Percentiles rank a stretch among this genome's conserved stretches.
Evolutionary conservation across 2,329 filamentous ascomycete genomes (phyloP).

Genomic region (Epichloe elymi): DNA sequence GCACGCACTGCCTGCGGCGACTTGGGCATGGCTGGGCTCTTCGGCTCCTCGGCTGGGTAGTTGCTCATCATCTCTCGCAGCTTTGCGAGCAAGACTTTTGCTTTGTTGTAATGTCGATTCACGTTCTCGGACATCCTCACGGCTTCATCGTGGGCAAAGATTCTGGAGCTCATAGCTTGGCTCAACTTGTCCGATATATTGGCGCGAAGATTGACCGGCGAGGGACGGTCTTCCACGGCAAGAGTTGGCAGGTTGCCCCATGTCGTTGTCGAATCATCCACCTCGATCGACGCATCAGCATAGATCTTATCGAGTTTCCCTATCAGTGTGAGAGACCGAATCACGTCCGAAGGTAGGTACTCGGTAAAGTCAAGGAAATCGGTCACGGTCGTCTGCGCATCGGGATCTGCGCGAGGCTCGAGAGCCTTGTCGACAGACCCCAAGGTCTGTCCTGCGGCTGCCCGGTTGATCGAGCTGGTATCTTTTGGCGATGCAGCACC

Average conservation of each 20-base stretch:
- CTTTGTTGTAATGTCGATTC: conserved; percentile 46
- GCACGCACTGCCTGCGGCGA: conserved; percentile 40
- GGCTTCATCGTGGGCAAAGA: conserved; percentile 48
- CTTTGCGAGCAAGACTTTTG: conserved; percentile 44
- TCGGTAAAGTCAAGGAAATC: conserved; percentile 60
- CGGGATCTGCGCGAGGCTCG: conserved; percentile 45
- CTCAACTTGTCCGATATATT: conserved; percentile 46
- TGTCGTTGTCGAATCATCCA: conserved; percentile 41
- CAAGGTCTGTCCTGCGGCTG: conserved; percentile 13
- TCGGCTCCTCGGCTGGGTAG: conserved; percentile 41
- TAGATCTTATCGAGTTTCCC: conserved; percentile 50
- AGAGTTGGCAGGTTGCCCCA: conserved; percentile 44
- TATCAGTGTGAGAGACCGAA: conserved; percentile 52
- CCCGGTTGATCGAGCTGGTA: conserved; percentile 14
- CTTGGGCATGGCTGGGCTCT: conserved; percentile 36
- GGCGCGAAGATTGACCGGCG: conserved; percentile 38
- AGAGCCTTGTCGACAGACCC: conserved; percentile 29
- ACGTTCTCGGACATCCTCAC: conserved; percentile 51
- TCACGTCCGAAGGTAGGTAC: conserved; percentile 54
- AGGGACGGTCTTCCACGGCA: conserved; percentile 31
- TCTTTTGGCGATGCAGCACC: conserved; percentile 16
- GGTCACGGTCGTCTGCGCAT: conserved; percentile 55
- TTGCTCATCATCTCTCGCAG: conserved; percentile 47
- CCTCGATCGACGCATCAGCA: conserved; percentile 36
- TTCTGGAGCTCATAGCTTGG: conserved; percentile 40